Percentiles rank a stretch among this genome's conserved stretches.
phyloP scores from a whole-genome alignment of 768 basidiomycete species.

The Ramaria sp. region DNA sequence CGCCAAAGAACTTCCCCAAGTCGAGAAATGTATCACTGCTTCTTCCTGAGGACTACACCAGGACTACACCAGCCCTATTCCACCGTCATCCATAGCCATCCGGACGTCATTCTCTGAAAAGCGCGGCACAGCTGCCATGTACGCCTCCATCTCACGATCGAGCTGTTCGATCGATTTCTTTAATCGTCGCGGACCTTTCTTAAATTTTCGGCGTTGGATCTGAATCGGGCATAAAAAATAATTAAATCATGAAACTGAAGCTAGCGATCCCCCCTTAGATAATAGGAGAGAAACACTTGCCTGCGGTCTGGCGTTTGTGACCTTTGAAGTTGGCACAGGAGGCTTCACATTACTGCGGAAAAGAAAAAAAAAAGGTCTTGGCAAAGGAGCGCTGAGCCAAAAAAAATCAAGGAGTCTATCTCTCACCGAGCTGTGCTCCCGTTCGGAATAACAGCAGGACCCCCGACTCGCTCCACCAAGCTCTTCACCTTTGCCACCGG shows the following conservation, averaged over 20 bases:
- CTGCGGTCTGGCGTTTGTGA: not conserved
- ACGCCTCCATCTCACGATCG: conserved; percentile 76
- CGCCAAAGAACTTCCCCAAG: not conserved
- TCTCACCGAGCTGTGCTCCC: not conserved
- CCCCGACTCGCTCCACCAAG: not conserved
- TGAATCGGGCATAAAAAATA: not conserved
- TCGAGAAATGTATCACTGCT: not conserved
- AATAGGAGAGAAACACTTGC: not conserved
- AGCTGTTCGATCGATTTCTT: conserved; percentile 52
- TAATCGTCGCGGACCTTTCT: conserved; percentile 66
- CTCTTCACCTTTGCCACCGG: conserved; percentile 2
- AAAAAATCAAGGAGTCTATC: too few species aligned
- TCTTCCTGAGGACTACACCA: not conserved
- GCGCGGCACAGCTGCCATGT: conserved; percentile 34
- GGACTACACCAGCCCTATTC: not conserved
- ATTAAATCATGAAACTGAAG: conserved; percentile 10
- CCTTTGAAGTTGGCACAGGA: not conserved
- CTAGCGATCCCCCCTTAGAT: not conserved
- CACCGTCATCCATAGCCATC: not conserved
- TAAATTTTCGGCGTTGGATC: conserved; percentile 28
- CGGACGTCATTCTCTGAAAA: not conserved
- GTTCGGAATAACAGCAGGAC: not conserved
- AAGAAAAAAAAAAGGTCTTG: not conserved
- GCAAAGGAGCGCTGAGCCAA: not conserved
- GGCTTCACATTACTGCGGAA: not conserved